Conservation (phyloP, 805 yeast genomes). For the Candida piceae region DNA sequence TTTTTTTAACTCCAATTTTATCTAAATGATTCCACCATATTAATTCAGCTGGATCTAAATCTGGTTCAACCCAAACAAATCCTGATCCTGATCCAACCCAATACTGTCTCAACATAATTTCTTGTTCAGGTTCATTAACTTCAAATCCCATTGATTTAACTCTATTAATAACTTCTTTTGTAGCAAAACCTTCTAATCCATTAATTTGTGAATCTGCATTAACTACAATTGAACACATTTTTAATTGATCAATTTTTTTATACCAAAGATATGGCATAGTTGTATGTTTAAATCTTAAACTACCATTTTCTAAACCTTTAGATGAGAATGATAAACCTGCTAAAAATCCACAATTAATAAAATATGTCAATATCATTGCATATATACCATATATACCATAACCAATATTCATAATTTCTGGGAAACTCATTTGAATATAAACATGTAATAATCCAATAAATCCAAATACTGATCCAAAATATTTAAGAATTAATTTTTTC, state of each 20-base stretch:
- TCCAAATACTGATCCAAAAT: constrained; percentile 39
- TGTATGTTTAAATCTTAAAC: constrained; percentile 60
- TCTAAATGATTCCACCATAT: constrained; percentile 30
- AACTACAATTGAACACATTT: constrained; percentile 58
- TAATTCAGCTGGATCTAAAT: constrained; percentile 79
- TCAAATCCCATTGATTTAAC: constrained; percentile 34
- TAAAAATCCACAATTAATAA: constrained; percentile 43
- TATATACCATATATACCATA: constrained; percentile 39
- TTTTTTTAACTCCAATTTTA: constrained; percentile 25
- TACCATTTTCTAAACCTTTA: constrained; percentile 44
- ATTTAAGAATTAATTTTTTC: constrained; percentile 33
- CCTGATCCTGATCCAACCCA: constrained; percentile 87
- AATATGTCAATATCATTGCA: constrained; percentile 44
- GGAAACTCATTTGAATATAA: constrained; percentile 34
- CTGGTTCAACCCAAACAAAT: constrained; percentile 87
- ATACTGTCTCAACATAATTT: constrained; percentile 67
- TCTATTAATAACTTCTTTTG: constrained; percentile 25
- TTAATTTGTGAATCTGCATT: constrained; percentile 57
- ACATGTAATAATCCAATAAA: constrained; percentile 42
- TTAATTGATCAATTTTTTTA: constrained; percentile 61
- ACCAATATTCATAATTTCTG: constrained; percentile 26
- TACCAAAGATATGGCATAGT: constrained; percentile 61
- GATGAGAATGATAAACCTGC: constrained; percentile 39
- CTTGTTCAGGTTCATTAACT: constrained; percentile 55
- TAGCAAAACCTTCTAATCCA: constrained; percentile 39